Evolutionary conservation across 176 grass and related monocot genomes (phyloP).

Genomic region (Leersia perrieri): DNA sequence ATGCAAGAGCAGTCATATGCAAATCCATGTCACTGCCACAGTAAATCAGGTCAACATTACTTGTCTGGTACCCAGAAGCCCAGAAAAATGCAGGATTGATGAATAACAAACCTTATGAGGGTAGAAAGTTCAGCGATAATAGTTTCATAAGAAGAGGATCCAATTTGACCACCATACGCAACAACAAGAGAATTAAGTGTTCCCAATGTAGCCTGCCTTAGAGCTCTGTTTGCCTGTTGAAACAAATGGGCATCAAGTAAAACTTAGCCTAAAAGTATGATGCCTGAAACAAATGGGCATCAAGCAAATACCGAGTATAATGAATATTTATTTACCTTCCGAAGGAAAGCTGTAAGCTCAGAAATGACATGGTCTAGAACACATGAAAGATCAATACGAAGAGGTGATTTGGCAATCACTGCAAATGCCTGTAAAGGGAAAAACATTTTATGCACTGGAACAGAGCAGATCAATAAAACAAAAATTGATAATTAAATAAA

Average conservation of each 20-base stretch:
- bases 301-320: background rate
- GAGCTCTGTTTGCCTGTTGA: constrained; percentile 71
- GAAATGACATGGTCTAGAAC: constrained; percentile 90
- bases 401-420: constrained; percentile 82
- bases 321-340: constrained; percentile 49
- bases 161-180: constrained; percentile 81
- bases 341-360: constrained; percentile 80
- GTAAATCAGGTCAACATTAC: background rate
- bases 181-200: constrained; percentile 79
- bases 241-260: constrained; percentile 12
- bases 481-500: background rate
- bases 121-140: constrained; percentile 84
- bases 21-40: constrained; percentile 77
- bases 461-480: background rate
- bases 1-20: constrained; percentile 89
- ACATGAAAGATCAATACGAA: constrained; percentile 70
- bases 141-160: constrained; percentile 73
- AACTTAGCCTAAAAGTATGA: background rate
- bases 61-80: background rate
- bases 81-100: background rate
- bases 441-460: background rate
- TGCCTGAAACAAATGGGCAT: background rate
- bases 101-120: constrained; percentile 66
- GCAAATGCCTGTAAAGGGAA: constrained; percentile 64
- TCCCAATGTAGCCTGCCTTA: constrained; percentile 80